Conservation (phyloP, 352 stramenopile species). For the Globisporangium okanoganense region DNA sequence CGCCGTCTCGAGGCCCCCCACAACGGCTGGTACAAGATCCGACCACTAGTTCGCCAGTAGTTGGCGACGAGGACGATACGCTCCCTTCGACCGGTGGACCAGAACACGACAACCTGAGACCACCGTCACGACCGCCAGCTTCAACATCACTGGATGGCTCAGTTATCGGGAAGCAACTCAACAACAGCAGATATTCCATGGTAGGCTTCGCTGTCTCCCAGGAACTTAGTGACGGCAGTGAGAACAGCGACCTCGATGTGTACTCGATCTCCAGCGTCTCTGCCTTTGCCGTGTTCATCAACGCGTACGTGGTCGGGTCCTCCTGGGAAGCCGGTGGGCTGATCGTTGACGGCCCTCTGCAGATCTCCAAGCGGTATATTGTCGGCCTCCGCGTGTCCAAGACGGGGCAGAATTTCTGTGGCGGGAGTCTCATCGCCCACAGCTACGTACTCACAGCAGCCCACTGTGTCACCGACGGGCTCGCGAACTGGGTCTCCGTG, state of each 20-base stretch:
- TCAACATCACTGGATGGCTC: constrained; percentile 1
- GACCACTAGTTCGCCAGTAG: no score
- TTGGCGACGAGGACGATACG: no score
- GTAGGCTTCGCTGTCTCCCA: no score
- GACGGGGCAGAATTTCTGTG: constrained; percentile 33
- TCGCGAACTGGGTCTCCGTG: constrained; percentile 26
- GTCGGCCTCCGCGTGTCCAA: constrained; percentile 17
- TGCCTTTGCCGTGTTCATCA: constrained; percentile 30
- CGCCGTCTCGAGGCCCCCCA: background rate
- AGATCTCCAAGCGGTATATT: constrained; percentile 15
- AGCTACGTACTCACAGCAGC: constrained; percentile 40
- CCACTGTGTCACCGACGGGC: constrained; percentile 32
- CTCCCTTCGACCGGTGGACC: no score
- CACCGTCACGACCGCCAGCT: no score
- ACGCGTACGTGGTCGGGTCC: constrained; percentile 21
- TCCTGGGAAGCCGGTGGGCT: constrained; percentile 17
- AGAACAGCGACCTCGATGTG: constrained; percentile 7
- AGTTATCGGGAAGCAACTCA: constrained; percentile 7
- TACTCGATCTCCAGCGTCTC: constrained; percentile 19
- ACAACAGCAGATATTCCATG: constrained; percentile 6
- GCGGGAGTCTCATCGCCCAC: constrained; percentile 32
- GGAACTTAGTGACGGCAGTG: background rate
- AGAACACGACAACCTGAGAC: no score
- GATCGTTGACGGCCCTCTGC: constrained; percentile 3
- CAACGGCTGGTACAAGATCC: no score